Evolutionary conservation across 1,284 basidiomycete species (phyloP).

Genomic region (Irpex lacteus): DNA sequence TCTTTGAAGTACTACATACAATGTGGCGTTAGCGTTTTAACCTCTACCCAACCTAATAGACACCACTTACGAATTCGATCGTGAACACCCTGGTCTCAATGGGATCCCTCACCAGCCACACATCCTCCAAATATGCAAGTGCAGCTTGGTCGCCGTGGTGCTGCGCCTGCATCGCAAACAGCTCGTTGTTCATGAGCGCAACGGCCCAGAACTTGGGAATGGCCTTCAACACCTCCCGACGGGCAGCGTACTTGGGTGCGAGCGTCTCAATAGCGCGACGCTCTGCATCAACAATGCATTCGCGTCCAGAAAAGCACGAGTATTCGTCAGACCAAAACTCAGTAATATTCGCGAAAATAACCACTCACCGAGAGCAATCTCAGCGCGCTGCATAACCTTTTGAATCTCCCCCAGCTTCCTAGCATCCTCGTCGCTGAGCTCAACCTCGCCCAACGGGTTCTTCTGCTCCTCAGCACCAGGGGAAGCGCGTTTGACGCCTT

Average conservation of each 20-base stretch:
- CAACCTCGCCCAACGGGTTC: conserved; percentile 60
- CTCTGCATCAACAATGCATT: conserved; percentile 41
- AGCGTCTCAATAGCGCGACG: conserved; percentile 56
- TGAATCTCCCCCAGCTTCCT: conserved; percentile 59
- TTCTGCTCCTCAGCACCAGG: conserved; percentile 71
- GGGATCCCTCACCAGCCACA: conserved; percentile 72
- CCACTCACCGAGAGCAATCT: conserved; percentile 66
- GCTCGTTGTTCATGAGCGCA: conserved; percentile 66
- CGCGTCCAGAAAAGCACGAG: neutral
- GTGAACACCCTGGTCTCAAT: conserved; percentile 71
- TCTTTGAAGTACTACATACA: conserved; percentile 68
- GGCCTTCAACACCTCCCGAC: conserved; percentile 59
- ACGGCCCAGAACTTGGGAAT: conserved; percentile 80
- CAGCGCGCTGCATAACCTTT: conserved; percentile 64
- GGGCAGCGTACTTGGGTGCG: conserved; percentile 61
- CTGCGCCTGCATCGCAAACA: conserved; percentile 61
- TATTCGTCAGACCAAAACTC: conserved; percentile 7
- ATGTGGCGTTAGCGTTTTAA: neutral
- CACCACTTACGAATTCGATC: conserved; percentile 70
- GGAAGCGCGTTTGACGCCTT: conserved; percentile 71
- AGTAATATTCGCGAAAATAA: conserved; percentile 1
- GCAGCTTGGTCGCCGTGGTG: conserved; percentile 72
- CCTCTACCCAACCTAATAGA: neutral
- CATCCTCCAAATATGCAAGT: conserved; percentile 71
- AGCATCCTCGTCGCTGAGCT: conserved; percentile 67